These are phyloP conservation scores for Pseudopithomyces maydicus DNA, from an alignment of 2,329 filamentous ascomycete species.

Conservation along the genomic window DNA sequence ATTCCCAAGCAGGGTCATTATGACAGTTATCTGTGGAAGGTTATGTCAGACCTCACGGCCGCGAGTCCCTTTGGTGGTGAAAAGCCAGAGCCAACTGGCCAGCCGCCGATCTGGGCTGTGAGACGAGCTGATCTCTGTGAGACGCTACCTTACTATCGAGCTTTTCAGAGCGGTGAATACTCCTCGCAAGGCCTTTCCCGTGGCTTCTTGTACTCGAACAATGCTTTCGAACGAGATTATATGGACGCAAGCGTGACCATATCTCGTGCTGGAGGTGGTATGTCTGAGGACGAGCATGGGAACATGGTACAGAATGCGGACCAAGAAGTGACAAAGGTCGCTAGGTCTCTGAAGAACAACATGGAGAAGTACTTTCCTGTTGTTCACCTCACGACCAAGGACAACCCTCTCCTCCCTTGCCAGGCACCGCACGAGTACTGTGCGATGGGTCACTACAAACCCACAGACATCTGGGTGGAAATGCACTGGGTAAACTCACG, in stretches of 20 bases:
- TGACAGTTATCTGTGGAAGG: no score
- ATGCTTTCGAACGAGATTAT: conserved; percentile 60
- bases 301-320: conserved; percentile 55
- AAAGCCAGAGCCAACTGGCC: conserved; percentile 38
- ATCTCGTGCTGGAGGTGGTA: conserved; percentile 64
- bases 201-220: conserved; percentile 65
- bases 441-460: conserved; percentile 71
- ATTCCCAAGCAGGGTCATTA: no score
- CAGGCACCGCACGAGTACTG: conserved; percentile 64
- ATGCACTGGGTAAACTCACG: conserved; percentile 26
- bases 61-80: conserved; percentile 18
- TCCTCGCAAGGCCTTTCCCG: conserved; percentile 54
- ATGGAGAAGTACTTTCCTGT: conserved; percentile 57
- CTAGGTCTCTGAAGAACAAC: conserved; percentile 53
- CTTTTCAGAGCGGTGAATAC: conserved; percentile 66
- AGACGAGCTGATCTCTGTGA: conserved; percentile 67
- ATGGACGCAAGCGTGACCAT: conserved; percentile 68
- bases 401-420: conserved; percentile 52
- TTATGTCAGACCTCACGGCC: no score
- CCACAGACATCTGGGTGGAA: conserved; percentile 73
- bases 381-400: conserved; percentile 54
- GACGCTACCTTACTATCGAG: conserved; percentile 65
- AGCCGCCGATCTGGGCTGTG: conserved; percentile 62
- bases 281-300: conserved; percentile 53
- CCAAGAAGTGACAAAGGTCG: conserved; percentile 47